Evolutionary conservation across 371 early-diverging fungal genomes (phyloP), one percentile per base, ranked within the genome.

Genomic region (Syncephalastrum contaminatum): DNA sequence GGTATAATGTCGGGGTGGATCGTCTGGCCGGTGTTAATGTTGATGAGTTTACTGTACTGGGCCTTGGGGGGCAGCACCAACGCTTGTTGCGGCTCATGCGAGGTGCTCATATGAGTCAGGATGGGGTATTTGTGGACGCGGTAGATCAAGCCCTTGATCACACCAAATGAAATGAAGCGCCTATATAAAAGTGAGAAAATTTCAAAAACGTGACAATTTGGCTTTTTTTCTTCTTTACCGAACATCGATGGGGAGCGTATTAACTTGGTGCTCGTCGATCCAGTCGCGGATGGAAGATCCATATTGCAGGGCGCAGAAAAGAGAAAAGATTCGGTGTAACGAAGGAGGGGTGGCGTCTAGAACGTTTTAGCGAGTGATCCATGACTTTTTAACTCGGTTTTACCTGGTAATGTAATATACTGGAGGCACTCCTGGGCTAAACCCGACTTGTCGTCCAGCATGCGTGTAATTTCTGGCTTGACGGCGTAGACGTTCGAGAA

Each of bases 111-210:
- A 42, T 55, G 63, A 12, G 60, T 70, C 44, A 88, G 52, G 15
- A 92, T 77, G 0, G 94, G 92, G 66, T 91, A 93, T 60, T 88
- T 90, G 70, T 92, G 90, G 1, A 93, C 84, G 22, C 94, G 82
- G 58, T 86, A 85, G 6, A 93, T 70, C 58, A 91, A 79, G 2
- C 86, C 87, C 52, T 93, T 89, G 62, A 91, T 78, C 3, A 89
- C 82, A 0, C 92, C 94, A 76, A 88, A 93, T 4, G 90, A 82
- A 25, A 93, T 83, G 51, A 93, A 84, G 4, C 93, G 86, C 40
- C 93, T 91, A 58, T 21, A 51, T 16, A 30, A 30, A 30, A 30
- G 1, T 10, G 10, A 30, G 12, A 30, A 30, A 10, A 20, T 18
- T 25, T 43, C 44, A 24, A 14, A 43, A 36, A 44, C 13, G 12